Percentiles rank a stretch among this genome's conserved stretches.
These are phyloP conservation scores for Exserohilum rostratum DNA, from an alignment of 2,329 filamentous ascomycete genomes.

Conservation along the genomic window DNA sequence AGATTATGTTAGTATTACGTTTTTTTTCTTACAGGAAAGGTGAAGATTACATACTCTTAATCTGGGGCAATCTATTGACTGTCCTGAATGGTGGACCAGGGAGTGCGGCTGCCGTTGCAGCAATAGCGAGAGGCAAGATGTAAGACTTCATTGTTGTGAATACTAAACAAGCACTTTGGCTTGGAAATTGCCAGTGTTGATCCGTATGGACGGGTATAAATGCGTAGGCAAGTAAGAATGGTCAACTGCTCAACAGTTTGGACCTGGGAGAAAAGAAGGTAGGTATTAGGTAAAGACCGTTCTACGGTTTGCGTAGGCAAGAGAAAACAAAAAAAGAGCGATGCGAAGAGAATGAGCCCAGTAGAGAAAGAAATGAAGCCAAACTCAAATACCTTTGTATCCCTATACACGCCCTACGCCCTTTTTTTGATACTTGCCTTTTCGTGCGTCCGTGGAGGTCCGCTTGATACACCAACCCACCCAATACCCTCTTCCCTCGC, in stretches of 20 bases:
- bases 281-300: conserved; percentile 29
- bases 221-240: conserved; percentile 5
- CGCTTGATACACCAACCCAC: no score
- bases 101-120: conserved; percentile 20
- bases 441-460: no score
- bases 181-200: no score
- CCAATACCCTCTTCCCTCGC: no score
- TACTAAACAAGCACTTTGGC: no score
- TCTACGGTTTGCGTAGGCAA: conserved; percentile 30
- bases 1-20: neutral
- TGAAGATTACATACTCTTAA: conserved; percentile 4
- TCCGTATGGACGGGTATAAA: no score
- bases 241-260: conserved; percentile 33
- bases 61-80: conserved; percentile 3
- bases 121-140: conserved; percentile 17
- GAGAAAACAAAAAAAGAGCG: conserved; percentile 15
- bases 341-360: conserved; percentile 19
- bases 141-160: conserved; percentile 24
- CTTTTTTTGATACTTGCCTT: neutral
- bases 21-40: neutral
- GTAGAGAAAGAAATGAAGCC: neutral
- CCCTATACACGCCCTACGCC: neutral
- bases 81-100: conserved; percentile 16
- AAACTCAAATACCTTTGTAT: conserved; percentile 3
- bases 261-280: conserved; percentile 6